A percentile compares a stretch with the other conserved stretches of the same genome.
These are phyloP conservation scores for Cladophialophora yegresii DNA, from an alignment of 2,329 filamentous ascomycete genomes.

Conservation along the genomic window DNA sequence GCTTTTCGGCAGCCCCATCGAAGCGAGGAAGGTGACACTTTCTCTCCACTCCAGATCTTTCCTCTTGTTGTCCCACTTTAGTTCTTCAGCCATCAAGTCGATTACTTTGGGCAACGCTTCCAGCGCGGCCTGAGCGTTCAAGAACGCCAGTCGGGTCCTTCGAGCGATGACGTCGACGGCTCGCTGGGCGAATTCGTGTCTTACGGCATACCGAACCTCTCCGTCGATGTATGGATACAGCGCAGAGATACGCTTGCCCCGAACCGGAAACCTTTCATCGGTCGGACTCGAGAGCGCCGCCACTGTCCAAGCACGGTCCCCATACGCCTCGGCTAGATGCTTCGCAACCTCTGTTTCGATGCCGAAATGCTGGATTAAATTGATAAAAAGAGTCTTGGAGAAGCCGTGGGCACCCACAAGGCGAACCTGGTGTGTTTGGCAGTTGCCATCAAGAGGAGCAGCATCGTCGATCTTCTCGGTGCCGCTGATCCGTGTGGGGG, in stretches of 20 bases:
- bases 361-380: conserved; percentile 89
- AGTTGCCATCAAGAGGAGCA: conserved; percentile 61
- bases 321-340: conserved; percentile 83
- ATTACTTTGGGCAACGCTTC: conserved; percentile 83
- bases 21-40: conserved; percentile 59
- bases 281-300: conserved; percentile 77
- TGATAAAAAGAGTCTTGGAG: conserved; percentile 90
- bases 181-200: conserved; percentile 88
- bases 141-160: conserved; percentile 79
- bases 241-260: conserved; percentile 74
- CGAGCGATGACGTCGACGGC: conserved; percentile 85
- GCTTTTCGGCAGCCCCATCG: conserved; percentile 62
- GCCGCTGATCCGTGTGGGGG: conserved; percentile 34
- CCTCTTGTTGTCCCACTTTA: conserved; percentile 72
- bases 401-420: conserved; percentile 83
- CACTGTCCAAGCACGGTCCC: conserved; percentile 89
- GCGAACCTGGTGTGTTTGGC: conserved; percentile 80
- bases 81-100: conserved; percentile 83
- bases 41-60: conserved; percentile 82
- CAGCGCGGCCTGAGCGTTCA: conserved; percentile 87
- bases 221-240: conserved; percentile 91
- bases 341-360: conserved; percentile 89
- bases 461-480: conserved; percentile 38
- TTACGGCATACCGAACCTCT: conserved; percentile 83
- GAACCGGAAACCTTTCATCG: conserved; percentile 75